Conservation (phyloP, 345 rosid genomes). For the Eucalyptus leucophloia region DNA sequence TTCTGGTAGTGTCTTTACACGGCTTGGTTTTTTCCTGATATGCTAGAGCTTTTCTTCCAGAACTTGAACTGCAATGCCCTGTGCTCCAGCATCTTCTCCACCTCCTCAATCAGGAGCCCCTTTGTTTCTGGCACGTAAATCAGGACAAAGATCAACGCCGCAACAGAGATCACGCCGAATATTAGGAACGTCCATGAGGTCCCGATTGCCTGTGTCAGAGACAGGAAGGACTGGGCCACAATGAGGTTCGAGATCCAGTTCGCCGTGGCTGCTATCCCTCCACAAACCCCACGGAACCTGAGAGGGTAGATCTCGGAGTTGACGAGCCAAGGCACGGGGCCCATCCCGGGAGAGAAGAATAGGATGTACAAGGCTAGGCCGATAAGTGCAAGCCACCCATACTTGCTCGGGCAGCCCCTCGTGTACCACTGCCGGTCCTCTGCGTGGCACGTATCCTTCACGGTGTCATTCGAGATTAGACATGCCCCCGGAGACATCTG, state of each 20-base stretch:
- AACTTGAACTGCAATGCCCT: slow-evolving; percentile 46
- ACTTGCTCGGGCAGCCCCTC: slow-evolving; percentile 79
- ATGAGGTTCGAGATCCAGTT: slow-evolving; percentile 83
- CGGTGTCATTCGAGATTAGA: slow-evolving; percentile 30
- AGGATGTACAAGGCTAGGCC: slow-evolving; percentile 75
- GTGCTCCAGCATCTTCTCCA: slow-evolving; percentile 71
- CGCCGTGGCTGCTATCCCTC: slow-evolving; percentile 87
- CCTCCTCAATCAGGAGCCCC: slow-evolving; percentile 75
- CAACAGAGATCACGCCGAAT: slow-evolving; percentile 54
- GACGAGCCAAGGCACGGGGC: slow-evolving; percentile 83
- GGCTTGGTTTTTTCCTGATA: slow-evolving; percentile 17
- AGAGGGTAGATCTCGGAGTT: slow-evolving; percentile 87
- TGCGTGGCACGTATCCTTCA: slow-evolving; percentile 27
- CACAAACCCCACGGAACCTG: slow-evolving; percentile 68
- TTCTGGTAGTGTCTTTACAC: not conserved
- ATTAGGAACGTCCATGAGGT: slow-evolving; percentile 66
- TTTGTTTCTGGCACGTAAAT: slow-evolving; percentile 81
- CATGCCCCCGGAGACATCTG: slow-evolving; percentile 74
- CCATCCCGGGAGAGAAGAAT: slow-evolving; percentile 88
- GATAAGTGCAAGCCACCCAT: slow-evolving; percentile 59
- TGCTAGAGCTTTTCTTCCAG: slow-evolving; percentile 32
- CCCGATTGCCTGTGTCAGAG: slow-evolving; percentile 60
- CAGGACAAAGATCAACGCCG: slow-evolving; percentile 54
- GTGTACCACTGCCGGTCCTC: slow-evolving; percentile 62
- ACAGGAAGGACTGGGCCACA: slow-evolving; percentile 69